Percentiles rank a stretch among this genome's conserved stretches.
Evolutionary conservation across 1,284 basidiomycete genomes (phyloP).

Genomic region (Trametes polyzona): DNA sequence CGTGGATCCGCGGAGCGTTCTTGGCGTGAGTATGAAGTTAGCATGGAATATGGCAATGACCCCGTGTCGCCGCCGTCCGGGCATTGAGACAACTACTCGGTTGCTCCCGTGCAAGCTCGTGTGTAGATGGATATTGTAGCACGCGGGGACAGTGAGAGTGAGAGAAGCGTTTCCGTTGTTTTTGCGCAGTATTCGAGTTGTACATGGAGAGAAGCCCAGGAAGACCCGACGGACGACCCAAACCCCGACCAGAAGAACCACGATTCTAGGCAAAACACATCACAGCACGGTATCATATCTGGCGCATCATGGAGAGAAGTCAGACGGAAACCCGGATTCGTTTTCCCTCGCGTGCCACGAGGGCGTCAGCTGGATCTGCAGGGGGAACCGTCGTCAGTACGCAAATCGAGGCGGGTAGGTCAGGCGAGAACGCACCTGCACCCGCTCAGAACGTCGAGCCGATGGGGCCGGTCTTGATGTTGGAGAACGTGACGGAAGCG

Average conservation of each 20-base stretch:
- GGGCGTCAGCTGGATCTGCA: not conserved
- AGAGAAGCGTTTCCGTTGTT: not conserved
- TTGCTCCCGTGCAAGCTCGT: not conserved
- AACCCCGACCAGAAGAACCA: not conserved
- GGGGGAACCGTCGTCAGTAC: not conserved
- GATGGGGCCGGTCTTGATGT: constrained; percentile 58
- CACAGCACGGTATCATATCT: not conserved
- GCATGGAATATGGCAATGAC: too few species aligned
- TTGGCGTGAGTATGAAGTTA: too few species aligned
- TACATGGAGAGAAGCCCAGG: constrained; percentile 5
- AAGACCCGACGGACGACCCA: constrained; percentile 7
- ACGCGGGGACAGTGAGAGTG: not conserved
- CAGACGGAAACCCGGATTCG: not conserved
- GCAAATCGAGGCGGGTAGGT: not conserved
- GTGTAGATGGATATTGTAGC: not conserved
- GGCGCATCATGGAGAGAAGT: too few species aligned
- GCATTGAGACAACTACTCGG: too few species aligned
- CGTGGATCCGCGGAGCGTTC: too few species aligned
- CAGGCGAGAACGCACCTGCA: not conserved
- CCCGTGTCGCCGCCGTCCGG: too few species aligned
- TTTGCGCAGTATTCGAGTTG: not conserved
- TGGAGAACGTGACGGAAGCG: constrained; percentile 48
- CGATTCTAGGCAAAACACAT: not conserved
- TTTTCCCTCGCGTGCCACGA: not conserved
- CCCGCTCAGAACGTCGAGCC: constrained; percentile 45